Evolutionary conservation across 108 stramenopile genomes (phyloP), one percentile per base, ranked within the genome.

Genomic region (Pseudonitzschia multiseries): DNA sequence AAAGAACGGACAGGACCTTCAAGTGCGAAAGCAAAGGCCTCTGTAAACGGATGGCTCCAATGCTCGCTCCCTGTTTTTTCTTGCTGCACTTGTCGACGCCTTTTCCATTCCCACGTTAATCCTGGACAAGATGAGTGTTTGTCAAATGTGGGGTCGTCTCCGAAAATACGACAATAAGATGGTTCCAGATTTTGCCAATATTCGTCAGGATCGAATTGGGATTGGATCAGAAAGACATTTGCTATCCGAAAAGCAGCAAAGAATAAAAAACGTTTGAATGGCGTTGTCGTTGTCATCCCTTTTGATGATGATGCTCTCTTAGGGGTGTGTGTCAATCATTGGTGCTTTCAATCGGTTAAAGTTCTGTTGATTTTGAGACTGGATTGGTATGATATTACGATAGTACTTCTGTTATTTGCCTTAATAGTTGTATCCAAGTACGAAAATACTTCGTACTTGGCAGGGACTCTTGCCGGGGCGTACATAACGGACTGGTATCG

Each of bases 101-200:
- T 79, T 57, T 86, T 95, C 94, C 94, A 95, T 81, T 95, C 94
- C 94, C 94, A 95, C 17, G 94, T 95, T 31, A 86, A 81, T 18
- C 89, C 89, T 61, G 81, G 79, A 36, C 90, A 86, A 21, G 53
- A 29, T 9, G 60, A 33, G 0, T 64, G 6, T n/a, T 68, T 44
- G 64, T 69, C 36, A 57, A 40, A 26, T 43, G 29, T 52, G 29
- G 24, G 27, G 46, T 71, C 27, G 32, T 64, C 36, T 32, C 71
- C 65, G 72, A 90, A 93, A 9, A 77, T 87, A 31, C 81, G 59
- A 65, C 94, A 95, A 72, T 95, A 95, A 12, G 94, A 90, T 12
- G 94, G 94, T 80, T 95, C 94, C 21, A 95, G 70, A n/a, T 85
- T 86, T 74, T 95, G 94, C 91, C 92, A 93, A 62, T 89, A 93